These are phyloP conservation scores for Carallia brachiata DNA, from an alignment of 345 rosid genomes.

Conservation along the genomic window DNA sequence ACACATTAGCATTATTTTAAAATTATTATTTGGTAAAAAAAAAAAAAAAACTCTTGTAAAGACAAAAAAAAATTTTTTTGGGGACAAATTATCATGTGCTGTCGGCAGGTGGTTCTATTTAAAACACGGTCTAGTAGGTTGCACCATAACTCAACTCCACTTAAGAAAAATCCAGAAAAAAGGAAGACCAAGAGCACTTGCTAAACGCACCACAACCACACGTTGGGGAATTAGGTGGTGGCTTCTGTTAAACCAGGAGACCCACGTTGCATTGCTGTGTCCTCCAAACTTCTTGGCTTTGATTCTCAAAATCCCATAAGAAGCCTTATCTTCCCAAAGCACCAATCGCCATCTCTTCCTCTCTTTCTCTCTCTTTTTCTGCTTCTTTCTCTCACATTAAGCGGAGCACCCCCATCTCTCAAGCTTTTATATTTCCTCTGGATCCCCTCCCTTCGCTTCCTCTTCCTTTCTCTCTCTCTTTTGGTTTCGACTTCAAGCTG, in stretches of 20 bases:
- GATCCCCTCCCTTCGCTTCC: neutral
- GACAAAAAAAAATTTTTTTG: too few species aligned
- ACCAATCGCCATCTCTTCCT: slow-evolving; percentile 18
- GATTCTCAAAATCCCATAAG: slow-evolving; percentile 13
- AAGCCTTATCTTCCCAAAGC: slow-evolving; percentile 31
- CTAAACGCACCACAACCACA: slow-evolving; percentile 16
- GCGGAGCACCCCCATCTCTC: neutral
- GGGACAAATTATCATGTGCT: too few species aligned
- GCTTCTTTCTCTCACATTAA: neutral
- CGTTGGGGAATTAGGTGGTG: neutral
- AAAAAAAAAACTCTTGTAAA: too few species aligned
- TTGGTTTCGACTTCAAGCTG: too few species aligned
- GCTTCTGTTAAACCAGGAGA: neutral
- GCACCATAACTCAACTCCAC: too few species aligned
- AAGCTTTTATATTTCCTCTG: neutral
- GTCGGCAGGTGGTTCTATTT: too few species aligned
- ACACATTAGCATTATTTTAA: too few species aligned
- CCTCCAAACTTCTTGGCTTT: slow-evolving; percentile 11
- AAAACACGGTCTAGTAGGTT: too few species aligned
- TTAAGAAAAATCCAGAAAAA: neutral
- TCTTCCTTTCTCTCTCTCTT: too few species aligned
- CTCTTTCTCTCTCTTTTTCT: neutral
- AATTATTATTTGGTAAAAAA: too few species aligned
- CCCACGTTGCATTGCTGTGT: slow-evolving; percentile 26
- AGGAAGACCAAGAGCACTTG: neutral